Evolutionary conservation across 2,329 filamentous ascomycete genomes (phyloP).

Genomic region (Pseudogymnoascus sp.): DNA sequence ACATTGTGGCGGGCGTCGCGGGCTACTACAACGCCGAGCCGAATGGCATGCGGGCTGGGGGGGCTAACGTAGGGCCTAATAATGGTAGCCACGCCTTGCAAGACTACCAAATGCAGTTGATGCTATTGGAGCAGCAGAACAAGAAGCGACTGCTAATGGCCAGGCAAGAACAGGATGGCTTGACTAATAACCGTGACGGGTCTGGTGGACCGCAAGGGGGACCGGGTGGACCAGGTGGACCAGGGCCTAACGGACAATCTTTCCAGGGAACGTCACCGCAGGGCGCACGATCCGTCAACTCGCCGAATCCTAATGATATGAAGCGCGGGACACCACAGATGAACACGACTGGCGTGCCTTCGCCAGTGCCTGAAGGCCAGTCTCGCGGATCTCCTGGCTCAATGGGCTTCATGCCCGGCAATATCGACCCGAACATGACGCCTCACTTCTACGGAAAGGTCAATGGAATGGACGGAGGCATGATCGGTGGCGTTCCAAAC

Average conservation of each 20-base stretch:
- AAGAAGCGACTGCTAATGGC: conserved; percentile 82
- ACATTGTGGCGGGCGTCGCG: conserved; percentile 37
- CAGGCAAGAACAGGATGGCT: conserved; percentile 64
- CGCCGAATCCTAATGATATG: conserved; percentile 70
- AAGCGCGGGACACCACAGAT: conserved; percentile 70
- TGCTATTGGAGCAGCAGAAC: conserved; percentile 80
- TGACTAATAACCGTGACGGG: conserved; percentile 37
- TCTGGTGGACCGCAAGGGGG: conserved; percentile 45
- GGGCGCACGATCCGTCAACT: conserved; percentile 58
- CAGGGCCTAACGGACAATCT: conserved; percentile 48
- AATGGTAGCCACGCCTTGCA: conserved; percentile 64
- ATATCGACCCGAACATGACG: conserved; percentile 53
- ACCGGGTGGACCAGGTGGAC: conserved; percentile 46
- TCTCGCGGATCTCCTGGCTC: conserved; percentile 56
- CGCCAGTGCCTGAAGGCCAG: conserved; percentile 62
- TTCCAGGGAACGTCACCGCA: conserved; percentile 64
- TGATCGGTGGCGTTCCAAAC: conserved; percentile 49
- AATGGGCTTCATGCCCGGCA: conserved; percentile 54
- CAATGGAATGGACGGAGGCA: conserved; percentile 41
- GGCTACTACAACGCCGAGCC: conserved; percentile 55
- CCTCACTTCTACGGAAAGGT: conserved; percentile 52
- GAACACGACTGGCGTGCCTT: conserved; percentile 59
- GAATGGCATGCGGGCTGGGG: too few species aligned
- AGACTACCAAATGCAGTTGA: conserved; percentile 85
- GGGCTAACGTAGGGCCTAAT: conserved; percentile 27